Conservation (phyloP, 1,284 basidiomycete species). For the Meripilus lineatus region DNA sequence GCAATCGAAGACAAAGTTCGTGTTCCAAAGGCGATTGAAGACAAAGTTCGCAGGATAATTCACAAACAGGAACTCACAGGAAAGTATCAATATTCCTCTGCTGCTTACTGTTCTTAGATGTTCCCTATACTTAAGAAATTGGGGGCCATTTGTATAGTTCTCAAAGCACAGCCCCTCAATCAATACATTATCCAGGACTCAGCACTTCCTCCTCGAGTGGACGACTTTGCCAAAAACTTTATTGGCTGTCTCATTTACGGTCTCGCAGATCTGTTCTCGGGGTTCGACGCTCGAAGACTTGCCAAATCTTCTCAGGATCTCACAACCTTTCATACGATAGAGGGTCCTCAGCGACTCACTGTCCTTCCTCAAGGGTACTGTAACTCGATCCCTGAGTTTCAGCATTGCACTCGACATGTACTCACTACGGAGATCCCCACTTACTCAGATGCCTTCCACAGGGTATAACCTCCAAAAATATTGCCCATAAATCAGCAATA, state of each 20-base stretch:
- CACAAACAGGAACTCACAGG: slow-evolving; percentile 18
- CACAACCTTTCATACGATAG: slow-evolving; percentile 21
- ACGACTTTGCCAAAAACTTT: slow-evolving; percentile 30
- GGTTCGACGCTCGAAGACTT: slow-evolving; percentile 8
- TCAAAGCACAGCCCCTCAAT: slow-evolving; percentile 30
- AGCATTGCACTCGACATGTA: slow-evolving; percentile 17
- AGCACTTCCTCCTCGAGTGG: slow-evolving; percentile 21
- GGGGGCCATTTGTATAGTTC: slow-evolving; percentile 23
- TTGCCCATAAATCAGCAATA: too few relatives aligned
- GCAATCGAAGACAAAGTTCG: slow-evolving; percentile 19
- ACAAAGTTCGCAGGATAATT: slow-evolving; percentile 19
- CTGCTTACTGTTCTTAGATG: slow-evolving; percentile 25
- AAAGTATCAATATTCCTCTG: slow-evolving; percentile 26
- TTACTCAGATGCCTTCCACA: slow-evolving; percentile 9
- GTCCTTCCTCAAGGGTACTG: slow-evolving; percentile 24
- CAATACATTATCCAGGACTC: slow-evolving; percentile 27
- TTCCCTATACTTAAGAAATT: slow-evolving; percentile 31
- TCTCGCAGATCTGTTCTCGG: slow-evolving; percentile 9
- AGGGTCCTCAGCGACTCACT: slow-evolving; percentile 16
- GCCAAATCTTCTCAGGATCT: slow-evolving; percentile 18
- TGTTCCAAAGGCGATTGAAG: too few relatives aligned
- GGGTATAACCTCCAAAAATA: too few relatives aligned
- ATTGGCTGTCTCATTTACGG: slow-evolving; percentile 15
- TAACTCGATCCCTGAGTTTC: slow-evolving; percentile 27
- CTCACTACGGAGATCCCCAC: slow-evolving; percentile 16